Evolutionary conservation across 75 land plant species (phyloP), one percentile per base, ranked within the genome.

Genomic region (Isoetes taiwanensis): DNA sequence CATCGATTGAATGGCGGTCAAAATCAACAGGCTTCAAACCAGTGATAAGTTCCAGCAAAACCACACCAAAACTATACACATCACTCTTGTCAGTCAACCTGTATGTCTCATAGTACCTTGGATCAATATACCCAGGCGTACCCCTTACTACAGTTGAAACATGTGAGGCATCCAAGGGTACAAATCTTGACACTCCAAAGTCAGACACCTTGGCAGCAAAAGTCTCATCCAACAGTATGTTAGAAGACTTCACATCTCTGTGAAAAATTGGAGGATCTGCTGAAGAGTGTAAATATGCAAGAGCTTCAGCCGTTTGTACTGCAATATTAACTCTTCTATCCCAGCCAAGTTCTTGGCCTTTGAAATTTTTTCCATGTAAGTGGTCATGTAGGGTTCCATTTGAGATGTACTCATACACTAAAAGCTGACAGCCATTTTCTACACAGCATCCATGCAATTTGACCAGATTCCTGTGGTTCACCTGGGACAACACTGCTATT

Each of bases 381-480:
- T 56, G 57, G 1, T 64, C 28, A 35, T 34, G 53, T 20, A 74
- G 58, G 10, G 68, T 68, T 2, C 73, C 73, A 37, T 73, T 73
- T 0, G 73, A 1, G 11, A 71, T 24, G 48, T 23, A 71, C 46
- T 71, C 62, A 20, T 64, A 65, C 1, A 73, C 71, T 20, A 73
- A 34, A 16, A 73, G 37, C 5, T 72, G 74, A 30, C 61, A 76
- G 14, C 77, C 62, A 14, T 78, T 82, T 0, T 84, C 86, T 31
- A 81, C 82, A 24, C 19, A 84, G 53, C 81, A 84, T 32, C 89
- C 89, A 42, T 74, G 79, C 12, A 84, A 70, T 8, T 59, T 61
- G 14, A 84, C 82, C 14, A 84, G 69, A 57, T 84, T 78, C 8
- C 78, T 74, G 42, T 84, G 89, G 27, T 68, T 21, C 55, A 82